Evolutionary conservation across 805 yeast species (phyloP).

Genomic region (Candida odintsovae): DNA sequence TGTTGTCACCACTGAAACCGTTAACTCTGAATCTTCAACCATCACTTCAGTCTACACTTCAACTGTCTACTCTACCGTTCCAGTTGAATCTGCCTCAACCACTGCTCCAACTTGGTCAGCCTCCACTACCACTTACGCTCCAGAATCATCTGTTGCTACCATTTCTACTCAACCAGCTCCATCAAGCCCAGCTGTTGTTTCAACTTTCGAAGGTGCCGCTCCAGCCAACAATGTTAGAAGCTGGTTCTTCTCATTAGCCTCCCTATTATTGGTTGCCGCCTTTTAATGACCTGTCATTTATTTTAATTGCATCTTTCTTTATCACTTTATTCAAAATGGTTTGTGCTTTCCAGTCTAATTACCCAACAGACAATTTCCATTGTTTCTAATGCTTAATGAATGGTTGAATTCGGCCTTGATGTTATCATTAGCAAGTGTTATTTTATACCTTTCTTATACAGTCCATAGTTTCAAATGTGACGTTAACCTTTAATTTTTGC

Average conservation of each 20-base stretch:
- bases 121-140: slow-evolving; percentile 4
- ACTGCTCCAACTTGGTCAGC: not conserved
- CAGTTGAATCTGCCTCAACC: slow-evolving; percentile 3
- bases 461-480: not conserved
- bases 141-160: not conserved
- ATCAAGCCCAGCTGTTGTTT: not conserved
- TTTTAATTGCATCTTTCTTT: not conserved
- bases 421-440: not conserved
- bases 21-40: not conserved
- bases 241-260: slow-evolving; percentile 1
- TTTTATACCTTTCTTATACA: not conserved
- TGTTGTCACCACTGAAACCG: not conserved
- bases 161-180: not conserved
- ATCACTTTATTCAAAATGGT: not conserved
- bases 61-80: not conserved
- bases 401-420: not conserved
- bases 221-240: not conserved
- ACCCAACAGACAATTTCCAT: not conserved
- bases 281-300: not conserved
- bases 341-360: not conserved
- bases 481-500: not conserved
- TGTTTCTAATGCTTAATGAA: not conserved
- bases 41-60: slow-evolving; percentile 1
- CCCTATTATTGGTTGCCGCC: not conserved
- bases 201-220: slow-evolving; percentile 3